Evolutionary conservation across 495 filamentous ascomycete species (phyloP).

Genomic region (Hyaloscypha bicolor): DNA sequence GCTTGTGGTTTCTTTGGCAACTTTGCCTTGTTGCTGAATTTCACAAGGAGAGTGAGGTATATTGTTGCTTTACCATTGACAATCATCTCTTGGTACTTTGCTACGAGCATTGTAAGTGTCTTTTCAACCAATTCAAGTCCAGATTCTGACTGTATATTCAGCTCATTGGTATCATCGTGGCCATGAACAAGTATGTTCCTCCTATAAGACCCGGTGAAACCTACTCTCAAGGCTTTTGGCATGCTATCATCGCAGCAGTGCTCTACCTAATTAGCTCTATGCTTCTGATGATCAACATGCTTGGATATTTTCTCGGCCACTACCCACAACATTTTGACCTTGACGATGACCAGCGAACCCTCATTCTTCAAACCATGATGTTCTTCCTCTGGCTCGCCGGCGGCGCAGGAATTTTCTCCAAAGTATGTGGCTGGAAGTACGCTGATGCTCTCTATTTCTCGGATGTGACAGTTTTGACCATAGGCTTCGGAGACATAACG

Average conservation of each 20-base stretch:
- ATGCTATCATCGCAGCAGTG: slow-evolving; percentile 68
- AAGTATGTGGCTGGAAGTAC: slow-evolving; percentile 66
- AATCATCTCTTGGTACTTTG: slow-evolving; percentile 68
- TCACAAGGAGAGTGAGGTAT: slow-evolving; percentile 72
- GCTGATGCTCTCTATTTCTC: slow-evolving; percentile 73
- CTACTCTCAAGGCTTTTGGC: slow-evolving; percentile 78
- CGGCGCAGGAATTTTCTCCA: slow-evolving; percentile 64
- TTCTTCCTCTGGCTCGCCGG: slow-evolving; percentile 72
- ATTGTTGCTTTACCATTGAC: slow-evolving; percentile 71
- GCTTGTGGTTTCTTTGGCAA: slow-evolving; percentile 70
- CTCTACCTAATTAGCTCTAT: slow-evolving; percentile 66
- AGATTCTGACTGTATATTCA: slow-evolving; percentile 29
- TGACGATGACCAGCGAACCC: slow-evolving; percentile 71
- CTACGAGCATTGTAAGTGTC: slow-evolving; percentile 62
- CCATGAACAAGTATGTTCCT: slow-evolving; percentile 62
- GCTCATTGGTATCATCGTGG: slow-evolving; percentile 62
- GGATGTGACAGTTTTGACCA: slow-evolving; percentile 72
- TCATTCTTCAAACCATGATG: slow-evolving; percentile 78
- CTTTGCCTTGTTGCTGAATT: slow-evolving; percentile 74
- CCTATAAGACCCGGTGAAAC: slow-evolving; percentile 59
- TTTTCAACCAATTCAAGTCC: slow-evolving; percentile 2
- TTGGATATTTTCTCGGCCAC: slow-evolving; percentile 75
- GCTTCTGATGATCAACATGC: slow-evolving; percentile 74
- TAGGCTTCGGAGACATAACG: slow-evolving; percentile 69
- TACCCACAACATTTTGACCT: slow-evolving; percentile 77